Evolutionary conservation across 805 yeast species (phyloP).

Genomic region (Candida boidinii): DNA sequence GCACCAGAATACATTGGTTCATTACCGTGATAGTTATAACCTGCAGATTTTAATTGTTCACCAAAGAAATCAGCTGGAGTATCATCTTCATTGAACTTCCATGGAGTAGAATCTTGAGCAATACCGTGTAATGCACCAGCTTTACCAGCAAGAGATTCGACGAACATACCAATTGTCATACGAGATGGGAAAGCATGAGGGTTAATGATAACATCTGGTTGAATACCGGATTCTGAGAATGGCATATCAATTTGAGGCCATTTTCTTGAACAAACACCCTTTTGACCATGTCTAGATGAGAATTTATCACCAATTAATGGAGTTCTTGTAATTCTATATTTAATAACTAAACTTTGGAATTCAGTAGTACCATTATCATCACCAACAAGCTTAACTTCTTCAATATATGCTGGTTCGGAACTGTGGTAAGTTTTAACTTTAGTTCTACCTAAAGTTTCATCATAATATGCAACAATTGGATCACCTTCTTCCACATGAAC

Average conservation of each 20-base stretch:
- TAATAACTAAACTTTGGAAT: constrained; percentile 78
- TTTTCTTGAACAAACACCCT: constrained; percentile 96
- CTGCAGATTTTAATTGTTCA: constrained; percentile 78
- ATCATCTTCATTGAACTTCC: constrained; percentile 84
- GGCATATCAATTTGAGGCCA: constrained; percentile 99
- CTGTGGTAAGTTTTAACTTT: constrained; percentile 90
- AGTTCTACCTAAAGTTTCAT: constrained; percentile 85
- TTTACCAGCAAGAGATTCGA: constrained; percentile 96
- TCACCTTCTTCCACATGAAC: constrained; percentile 88
- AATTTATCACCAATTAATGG: constrained; percentile 97
- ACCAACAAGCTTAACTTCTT: constrained; percentile 87
- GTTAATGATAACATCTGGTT: constrained; percentile 94
- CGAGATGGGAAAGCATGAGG: constrained; percentile 99
- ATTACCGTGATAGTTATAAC: constrained; percentile 96
- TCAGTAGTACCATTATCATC: constrained; percentile 75
- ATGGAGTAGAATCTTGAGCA: constrained; percentile 96
- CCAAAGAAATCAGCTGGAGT: constrained; percentile 98
- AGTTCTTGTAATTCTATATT: constrained; percentile 82
- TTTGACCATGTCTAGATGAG: constrained; percentile 96
- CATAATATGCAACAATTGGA: constrained; percentile 88
- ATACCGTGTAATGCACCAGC: constrained; percentile 97
- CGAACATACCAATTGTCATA: constrained; percentile 99
- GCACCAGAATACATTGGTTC: constrained; percentile 99
- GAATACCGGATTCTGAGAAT: constrained; percentile 91
- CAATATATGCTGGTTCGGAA: constrained; percentile 88